phyloP scores from a whole-genome alignment of 2,329 filamentous ascomycete genomes.

The Chalaropsis ovoidea region DNA sequence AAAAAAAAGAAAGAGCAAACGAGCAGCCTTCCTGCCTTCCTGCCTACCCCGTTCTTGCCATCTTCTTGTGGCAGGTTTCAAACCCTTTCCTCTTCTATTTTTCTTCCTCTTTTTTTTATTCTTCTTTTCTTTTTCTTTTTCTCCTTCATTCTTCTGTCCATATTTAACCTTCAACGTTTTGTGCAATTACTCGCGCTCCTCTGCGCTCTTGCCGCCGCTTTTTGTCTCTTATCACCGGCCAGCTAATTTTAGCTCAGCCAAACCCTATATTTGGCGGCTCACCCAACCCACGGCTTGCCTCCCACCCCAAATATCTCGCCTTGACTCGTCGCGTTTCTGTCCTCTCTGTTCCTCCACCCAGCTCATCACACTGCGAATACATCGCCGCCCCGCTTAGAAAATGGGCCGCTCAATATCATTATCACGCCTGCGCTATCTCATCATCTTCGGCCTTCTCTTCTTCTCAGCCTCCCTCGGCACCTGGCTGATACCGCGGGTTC shows the following conservation, averaged over 20 bases:
- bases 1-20: neutral
- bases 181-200: neutral
- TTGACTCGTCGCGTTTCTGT: neutral
- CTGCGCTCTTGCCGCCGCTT: neutral
- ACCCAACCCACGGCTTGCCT: neutral
- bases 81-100: neutral
- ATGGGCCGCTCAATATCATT: conserved; percentile 27
- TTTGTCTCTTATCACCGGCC: neutral
- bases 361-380: neutral
- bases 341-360: neutral
- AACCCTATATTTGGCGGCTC: conserved; percentile 11
- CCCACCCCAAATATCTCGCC: neutral
- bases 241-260: neutral
- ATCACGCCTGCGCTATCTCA: conserved; percentile 40
- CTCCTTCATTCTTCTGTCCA: conserved; percentile 1
- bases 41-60: neutral
- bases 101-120: neutral
- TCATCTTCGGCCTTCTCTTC: conserved; percentile 35
- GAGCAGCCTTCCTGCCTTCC: neutral
- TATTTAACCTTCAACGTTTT: conserved; percentile 3
- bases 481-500: conserved; percentile 43
- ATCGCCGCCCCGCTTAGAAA: neutral
- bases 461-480: conserved; percentile 40
- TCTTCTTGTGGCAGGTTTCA: conserved; percentile 7
- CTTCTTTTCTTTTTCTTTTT: conserved; percentile 1